These are phyloP conservation scores for Talaromyces proteolyticus DNA, from an alignment of 495 filamentous ascomycete species.

Conservation along the genomic window DNA sequence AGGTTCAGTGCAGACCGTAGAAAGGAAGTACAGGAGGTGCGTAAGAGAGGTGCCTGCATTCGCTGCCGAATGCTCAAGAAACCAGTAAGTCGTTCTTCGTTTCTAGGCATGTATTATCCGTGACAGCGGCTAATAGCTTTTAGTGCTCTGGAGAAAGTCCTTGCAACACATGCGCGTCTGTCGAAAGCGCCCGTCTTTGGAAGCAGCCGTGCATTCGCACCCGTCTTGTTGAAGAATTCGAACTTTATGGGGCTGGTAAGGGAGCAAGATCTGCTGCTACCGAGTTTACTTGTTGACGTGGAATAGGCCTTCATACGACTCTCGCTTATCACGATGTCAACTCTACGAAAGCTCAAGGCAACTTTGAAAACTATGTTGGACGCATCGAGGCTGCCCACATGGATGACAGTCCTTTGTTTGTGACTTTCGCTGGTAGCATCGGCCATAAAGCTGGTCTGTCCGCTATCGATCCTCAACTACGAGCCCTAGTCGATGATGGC, in stretches of 20 bases:
- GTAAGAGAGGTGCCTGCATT: constrained; percentile 78
- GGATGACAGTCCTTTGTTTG: constrained; percentile 46
- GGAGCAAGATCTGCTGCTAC: background rate
- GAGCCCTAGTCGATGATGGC: constrained; percentile 41
- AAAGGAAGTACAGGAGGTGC: constrained; percentile 74
- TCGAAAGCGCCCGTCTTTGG: constrained; percentile 75
- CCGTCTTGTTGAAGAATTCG: constrained; percentile 66
- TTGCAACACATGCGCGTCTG: constrained; percentile 72
- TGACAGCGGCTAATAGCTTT: constrained; percentile 9
- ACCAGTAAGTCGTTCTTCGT: constrained; percentile 36
- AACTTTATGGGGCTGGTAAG: constrained; percentile 61
- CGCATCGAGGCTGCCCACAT: constrained; percentile 67
- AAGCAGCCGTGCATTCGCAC: constrained; percentile 72
- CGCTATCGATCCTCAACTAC: constrained; percentile 47
- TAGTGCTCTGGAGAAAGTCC: constrained; percentile 73
- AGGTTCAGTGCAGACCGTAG: constrained; percentile 63
- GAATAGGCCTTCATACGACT: constrained; percentile 55
- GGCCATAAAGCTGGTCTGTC: constrained; percentile 38
- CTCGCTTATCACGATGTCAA: constrained; percentile 62
- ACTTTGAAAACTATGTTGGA: constrained; percentile 51
- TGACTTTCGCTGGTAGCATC: constrained; percentile 46
- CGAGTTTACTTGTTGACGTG: background rate
- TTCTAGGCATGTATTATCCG: background rate
- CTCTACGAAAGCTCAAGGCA: constrained; percentile 48
- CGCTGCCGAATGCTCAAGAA: constrained; percentile 84